Base-by-base conservation (phyloP, 1,284 basidiomycete genomes). In the Filobasidium uniguttulatum region DNA sequence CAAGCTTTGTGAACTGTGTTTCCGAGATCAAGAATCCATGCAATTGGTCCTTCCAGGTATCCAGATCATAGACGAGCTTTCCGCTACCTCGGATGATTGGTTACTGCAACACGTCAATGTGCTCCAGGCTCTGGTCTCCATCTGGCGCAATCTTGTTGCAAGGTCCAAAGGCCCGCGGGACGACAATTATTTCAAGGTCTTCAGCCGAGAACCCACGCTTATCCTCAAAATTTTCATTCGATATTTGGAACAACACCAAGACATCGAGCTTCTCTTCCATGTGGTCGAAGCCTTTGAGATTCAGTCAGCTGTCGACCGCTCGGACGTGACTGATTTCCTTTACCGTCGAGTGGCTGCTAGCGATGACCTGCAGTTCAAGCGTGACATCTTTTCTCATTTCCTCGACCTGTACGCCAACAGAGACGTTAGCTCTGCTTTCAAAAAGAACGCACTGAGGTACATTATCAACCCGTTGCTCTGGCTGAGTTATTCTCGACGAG, bases 381-480 rank as follows among this genome's bases (percentile, higher is more conserved):
- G 85, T 36, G 85, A 85, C 55, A 73, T 97, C 49, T 73, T 98
- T 44, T 75, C 80, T 62, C 81, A 85, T 53, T 98, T 96, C 70
- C 72, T 94, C 53, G 77, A 78, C 38, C 83, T 89, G 75, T 89
- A 93, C 66, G 78, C 80, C 46, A 79, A 85, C 55, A 67, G 73
- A 4, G 69, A 76, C 3, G 75, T 80, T 46, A 73, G 81, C 7
- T 84, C 81, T 76, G 70, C 76, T 10, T 83, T 88, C 69, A 97
- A 96, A 70, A 82, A 83, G 3, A 79, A 82, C 57, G 85, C 88
- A 60, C 73, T 99, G 43, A 83, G 89, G 5, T 80, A 86, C 54
- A 74, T 98, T 52, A 73, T 98, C 62, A 93, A 90, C 35, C 96
- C 94, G 1, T 85, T 81, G 19, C 73, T 98, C 8, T 75, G 90